Base-by-base conservation (phyloP, 2,329 filamentous ascomycete genomes). In the Talaromyces albobiverticillius region DNA sequence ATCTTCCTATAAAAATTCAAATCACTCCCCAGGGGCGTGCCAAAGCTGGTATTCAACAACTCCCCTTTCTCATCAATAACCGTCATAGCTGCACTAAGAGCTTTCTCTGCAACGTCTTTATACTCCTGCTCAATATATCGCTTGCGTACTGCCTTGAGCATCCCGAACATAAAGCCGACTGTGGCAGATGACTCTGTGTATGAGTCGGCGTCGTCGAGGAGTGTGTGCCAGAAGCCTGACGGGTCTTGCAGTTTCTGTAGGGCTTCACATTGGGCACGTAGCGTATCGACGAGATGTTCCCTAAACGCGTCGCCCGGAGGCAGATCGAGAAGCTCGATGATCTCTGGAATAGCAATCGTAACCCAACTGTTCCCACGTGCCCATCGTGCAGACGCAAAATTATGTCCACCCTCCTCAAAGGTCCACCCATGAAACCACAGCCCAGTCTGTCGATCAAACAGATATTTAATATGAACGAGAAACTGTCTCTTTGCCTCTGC, bases 361-460 rank as follows among this genome's bases (percentile, higher is more conserved):
- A 92, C 67, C 89, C 89, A 93, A 48, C 68, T 71, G 54, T 75
- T 75, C 0, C 80, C 80, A 16, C 80, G 68, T 10, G 79, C 80
- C 80, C 80, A 82, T 34, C 79, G 68, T 6, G 79, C 80, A 46
- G 72, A 61, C 2, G 80, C 80, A 59, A 82, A 83, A 60, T 83
- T 82, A 61, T 83, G 80, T 2, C 80, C 86, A 7, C 81, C 81
- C 5, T 84, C 80, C 46, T 86, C 80, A 62, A 90, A 92, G 11
- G 86, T 86, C 89, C 89, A 93, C 26, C 89, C 89, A 69, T 92
- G 89, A 76, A 87, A 92, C 70, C 88, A 92, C 0, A 92, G 76
- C 0, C 89, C 88, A 0, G 87, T 84, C 55, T 79, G 78, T 5
- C 82, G 78, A 67, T 92, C 88, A 60, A 87, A 88, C 0, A 92